Evolutionary conservation across 1,284 basidiomycete genomes (phyloP).

Genomic region (Rugosomyces carneus): DNA sequence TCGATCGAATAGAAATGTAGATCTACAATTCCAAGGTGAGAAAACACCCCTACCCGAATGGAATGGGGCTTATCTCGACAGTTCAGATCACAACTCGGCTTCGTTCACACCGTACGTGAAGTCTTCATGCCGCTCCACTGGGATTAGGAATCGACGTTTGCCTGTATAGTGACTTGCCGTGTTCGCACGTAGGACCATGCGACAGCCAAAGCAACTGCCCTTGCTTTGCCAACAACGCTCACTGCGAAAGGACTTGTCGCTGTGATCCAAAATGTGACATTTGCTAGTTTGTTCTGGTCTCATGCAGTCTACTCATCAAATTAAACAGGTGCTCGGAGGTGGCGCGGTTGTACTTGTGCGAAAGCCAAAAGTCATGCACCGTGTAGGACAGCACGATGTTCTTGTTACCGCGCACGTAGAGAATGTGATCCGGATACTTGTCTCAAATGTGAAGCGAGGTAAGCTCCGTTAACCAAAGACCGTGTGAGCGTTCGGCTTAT

Average conservation of each 20-base stretch:
- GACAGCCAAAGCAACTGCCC: constrained; percentile 26
- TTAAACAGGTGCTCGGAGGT: constrained; percentile 31
- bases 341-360: constrained; percentile 40
- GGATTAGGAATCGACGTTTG: not conserved
- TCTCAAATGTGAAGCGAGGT: constrained; percentile 32
- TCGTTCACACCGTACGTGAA: constrained; percentile 32
- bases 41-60: not conserved
- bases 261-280: constrained; percentile 33
- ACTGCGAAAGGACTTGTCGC: constrained; percentile 33
- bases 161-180: constrained; percentile 29
- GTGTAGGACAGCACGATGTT: constrained; percentile 32
- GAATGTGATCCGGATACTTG: constrained; percentile 55
- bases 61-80: not conserved
- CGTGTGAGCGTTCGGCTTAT: not conserved
- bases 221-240: constrained; percentile 31
- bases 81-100: constrained; percentile 24
- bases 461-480: constrained; percentile 5
- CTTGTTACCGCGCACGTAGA: constrained; percentile 36
- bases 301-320: not conserved
- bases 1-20: constrained; percentile 4
- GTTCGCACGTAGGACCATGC: constrained; percentile 42
- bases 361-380: constrained; percentile 16
- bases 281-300: not conserved
- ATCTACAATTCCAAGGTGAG: constrained; percentile 12
- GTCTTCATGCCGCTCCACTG: not conserved